Evolutionary conservation across 2,329 filamentous ascomycete species (phyloP).

Genomic region (Sporothrix pseudoabietina): DNA sequence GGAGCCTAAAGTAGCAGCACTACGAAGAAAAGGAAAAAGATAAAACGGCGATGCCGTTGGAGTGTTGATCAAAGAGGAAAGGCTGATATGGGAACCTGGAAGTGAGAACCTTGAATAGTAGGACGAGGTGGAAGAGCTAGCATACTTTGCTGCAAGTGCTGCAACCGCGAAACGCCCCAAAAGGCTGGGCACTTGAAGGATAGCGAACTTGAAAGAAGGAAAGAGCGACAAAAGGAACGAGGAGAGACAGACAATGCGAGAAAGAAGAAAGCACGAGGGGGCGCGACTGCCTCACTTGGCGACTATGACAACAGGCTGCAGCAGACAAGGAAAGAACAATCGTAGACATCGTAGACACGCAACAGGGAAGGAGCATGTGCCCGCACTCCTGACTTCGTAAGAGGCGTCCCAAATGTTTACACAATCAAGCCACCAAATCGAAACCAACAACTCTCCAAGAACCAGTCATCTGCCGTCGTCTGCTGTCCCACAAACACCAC

Average conservation of each 20-base stretch:
- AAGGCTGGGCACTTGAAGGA: not conserved
- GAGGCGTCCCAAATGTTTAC: not conserved
- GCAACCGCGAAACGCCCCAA: conserved; percentile 9
- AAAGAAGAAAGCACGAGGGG: not conserved
- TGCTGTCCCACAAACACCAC: not conserved
- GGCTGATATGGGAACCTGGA: not conserved
- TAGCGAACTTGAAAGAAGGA: not conserved
- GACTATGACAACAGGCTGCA: not conserved
- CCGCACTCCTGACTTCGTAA: too few species aligned
- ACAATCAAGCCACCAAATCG: conserved; percentile 14
- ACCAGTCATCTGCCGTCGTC: not conserved
- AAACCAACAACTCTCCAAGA: not conserved
- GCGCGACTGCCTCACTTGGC: not conserved
- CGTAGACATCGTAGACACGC: not conserved
- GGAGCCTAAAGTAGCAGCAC: not conserved
- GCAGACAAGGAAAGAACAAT: not conserved
- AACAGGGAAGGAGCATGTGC: not conserved
- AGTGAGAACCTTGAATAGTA: not conserved
- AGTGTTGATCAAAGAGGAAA: not conserved
- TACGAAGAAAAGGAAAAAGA: too few species aligned
- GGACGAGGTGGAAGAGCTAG: not conserved
- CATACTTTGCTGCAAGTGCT: not conserved
- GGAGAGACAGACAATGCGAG: not conserved
- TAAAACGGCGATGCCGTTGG: conserved; percentile 8
- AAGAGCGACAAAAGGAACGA: not conserved